Conservation (phyloP, 2,329 filamentous ascomycete species). For the Beauveria scarabaeidicola region DNA sequence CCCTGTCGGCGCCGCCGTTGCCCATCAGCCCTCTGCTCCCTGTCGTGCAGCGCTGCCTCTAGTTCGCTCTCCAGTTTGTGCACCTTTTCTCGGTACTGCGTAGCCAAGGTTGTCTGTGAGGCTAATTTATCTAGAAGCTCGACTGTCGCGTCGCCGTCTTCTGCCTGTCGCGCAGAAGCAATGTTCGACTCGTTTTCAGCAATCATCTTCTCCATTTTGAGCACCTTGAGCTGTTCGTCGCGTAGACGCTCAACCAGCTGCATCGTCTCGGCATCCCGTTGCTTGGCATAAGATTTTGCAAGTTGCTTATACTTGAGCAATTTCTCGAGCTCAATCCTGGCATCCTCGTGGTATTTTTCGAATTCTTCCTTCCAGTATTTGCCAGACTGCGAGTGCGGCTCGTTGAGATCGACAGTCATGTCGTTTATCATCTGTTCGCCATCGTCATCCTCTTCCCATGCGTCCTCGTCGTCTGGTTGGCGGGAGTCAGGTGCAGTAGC, state of each 20-base stretch:
- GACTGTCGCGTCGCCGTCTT: constrained; percentile 30
- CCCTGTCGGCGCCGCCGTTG: constrained; percentile 28
- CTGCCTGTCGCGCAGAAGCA: constrained; percentile 20
- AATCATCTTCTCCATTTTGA: constrained; percentile 54
- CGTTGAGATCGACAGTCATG: constrained; percentile 60
- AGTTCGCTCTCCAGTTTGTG: constrained; percentile 48
- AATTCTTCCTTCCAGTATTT: constrained; percentile 76
- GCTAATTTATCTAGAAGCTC: constrained; percentile 45
- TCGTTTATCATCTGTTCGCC: constrained; percentile 45
- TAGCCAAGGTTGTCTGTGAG: constrained; percentile 48
- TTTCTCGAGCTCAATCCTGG: constrained; percentile 66
- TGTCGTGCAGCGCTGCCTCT: constrained; percentile 30
- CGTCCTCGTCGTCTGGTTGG: constrained; percentile 27
- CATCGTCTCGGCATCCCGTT: constrained; percentile 65
- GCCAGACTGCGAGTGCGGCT: constrained; percentile 66
- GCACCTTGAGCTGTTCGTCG: constrained; percentile 58
- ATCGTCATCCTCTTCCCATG: constrained; percentile 46
- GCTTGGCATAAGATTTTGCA: constrained; percentile 68
- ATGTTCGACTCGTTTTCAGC: constrained; percentile 53
- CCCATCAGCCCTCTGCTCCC: constrained; percentile 24
- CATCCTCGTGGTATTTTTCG: constrained; percentile 63
- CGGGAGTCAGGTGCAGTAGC: not conserved
- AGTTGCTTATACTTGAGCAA: constrained; percentile 72
- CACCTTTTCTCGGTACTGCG: constrained; percentile 51
- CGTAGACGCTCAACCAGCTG: constrained; percentile 57